Evolutionary conservation across 495 filamentous ascomycete species (phyloP), one percentile per base, ranked within the genome.

Genomic region (Penicillium egyptiacum): DNA sequence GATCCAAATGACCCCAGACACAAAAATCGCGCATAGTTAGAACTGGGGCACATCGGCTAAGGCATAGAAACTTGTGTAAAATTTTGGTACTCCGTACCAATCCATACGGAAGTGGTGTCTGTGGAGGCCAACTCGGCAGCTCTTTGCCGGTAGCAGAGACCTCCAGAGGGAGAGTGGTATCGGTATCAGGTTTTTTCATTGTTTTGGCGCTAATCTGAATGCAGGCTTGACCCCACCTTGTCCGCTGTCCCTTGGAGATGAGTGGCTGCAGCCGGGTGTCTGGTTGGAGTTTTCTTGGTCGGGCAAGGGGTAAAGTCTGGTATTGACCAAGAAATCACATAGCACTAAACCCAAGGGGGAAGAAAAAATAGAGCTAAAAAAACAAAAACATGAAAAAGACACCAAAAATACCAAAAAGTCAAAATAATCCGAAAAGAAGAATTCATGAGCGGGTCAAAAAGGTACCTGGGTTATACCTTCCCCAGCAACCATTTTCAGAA

Each of bases 21-120:
- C 43, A 47, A 69, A 69, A 69, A 69, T 69, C 66, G 66, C 66
- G 66, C 66, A 69, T 69, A 55, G 53, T 55, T n/a, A 61, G 59
- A 59, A 43, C 23, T 41, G 44, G 55, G 60, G 50, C 28, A 53
- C 52, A 57, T 66, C 54, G 62, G 64, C 58, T 40, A 51, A 11
- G 49, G 30, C 16, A n/a, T 23, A 57, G 14, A 39, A 25, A 51
- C 25, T 25, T 7, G 19, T n/a, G 48, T 50, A 50, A 39, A 39
- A 39, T 42, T 41, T 30, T 17, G 26, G 26, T 28, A 28, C 26
- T 28, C 26, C 26, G 14, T 52, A 48, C 45, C 44, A 16, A 28
- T 30, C 7, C n/a, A 41, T 41, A 30, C 50, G 12, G 19, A 19
- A 17, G 22, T 41, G 35, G 28, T 41, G 37, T 53, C 37, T 56